These are phyloP conservation scores for Pyrenula massariospora DNA, from an alignment of 495 filamentous ascomycete species.

Conservation along the genomic window DNA sequence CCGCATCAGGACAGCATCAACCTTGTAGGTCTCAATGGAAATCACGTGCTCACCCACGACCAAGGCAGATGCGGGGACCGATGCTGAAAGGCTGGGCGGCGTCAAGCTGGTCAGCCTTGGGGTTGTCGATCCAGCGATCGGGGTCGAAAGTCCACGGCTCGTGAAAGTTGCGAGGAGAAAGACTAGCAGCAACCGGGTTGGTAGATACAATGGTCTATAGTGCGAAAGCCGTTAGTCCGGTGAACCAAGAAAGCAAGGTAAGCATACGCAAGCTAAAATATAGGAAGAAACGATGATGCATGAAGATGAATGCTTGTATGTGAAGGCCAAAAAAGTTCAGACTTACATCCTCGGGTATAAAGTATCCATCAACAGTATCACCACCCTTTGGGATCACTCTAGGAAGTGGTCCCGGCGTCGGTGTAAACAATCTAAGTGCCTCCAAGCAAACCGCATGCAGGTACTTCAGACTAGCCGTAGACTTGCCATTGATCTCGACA, in stretches of 20 bases:
- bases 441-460: slow-evolving; percentile 45
- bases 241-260: no score
- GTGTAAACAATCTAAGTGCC: slow-evolving; percentile 43
- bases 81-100: slow-evolving; percentile 11
- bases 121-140: slow-evolving; percentile 8
- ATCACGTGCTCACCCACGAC: slow-evolving; percentile 11
- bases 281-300: no score
- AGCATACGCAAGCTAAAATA: no score
- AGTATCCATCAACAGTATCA: slow-evolving; percentile 7
- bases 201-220: slow-evolving; percentile 6
- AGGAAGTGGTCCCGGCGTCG: slow-evolving; percentile 31
- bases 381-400: slow-evolving; percentile 25
- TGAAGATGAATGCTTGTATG: slow-evolving; percentile 5
- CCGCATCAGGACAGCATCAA: no score
- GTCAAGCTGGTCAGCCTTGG: slow-evolving; percentile 3
- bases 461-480: slow-evolving; percentile 19
- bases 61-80: slow-evolving; percentile 15
- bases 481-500: slow-evolving; percentile 6
- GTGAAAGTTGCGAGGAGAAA: slow-evolving; percentile 9
- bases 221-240: neutral
- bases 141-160: slow-evolving; percentile 10
- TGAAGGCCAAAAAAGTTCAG: neutral
- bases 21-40: no score
- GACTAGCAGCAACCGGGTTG: slow-evolving; percentile 6
- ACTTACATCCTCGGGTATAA: slow-evolving; percentile 11